Percentiles rank a stretch among this genome's conserved stretches.
Evolutionary conservation across 768 basidiomycete species (phyloP).

Genomic region (Trametes coccinea): DNA sequence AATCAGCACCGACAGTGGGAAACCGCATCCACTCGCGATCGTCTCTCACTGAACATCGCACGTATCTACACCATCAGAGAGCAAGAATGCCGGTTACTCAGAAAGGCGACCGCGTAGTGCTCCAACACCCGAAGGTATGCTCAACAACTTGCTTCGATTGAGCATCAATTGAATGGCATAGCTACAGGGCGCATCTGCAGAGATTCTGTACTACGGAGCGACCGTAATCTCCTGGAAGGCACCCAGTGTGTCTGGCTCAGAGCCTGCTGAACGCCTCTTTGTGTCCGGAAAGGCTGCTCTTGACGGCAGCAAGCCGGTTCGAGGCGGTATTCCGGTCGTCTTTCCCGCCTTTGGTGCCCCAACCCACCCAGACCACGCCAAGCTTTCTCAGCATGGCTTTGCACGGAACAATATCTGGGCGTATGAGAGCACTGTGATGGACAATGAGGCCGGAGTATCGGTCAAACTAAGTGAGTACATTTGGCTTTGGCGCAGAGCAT

Average conservation of each 20-base stretch:
- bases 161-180: background rate
- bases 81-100: conserved; percentile 57
- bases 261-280: conserved; percentile 70
- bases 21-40: background rate
- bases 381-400: conserved; percentile 87
- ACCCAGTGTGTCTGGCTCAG: conserved; percentile 35
- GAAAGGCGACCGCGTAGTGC: conserved; percentile 43
- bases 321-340: conserved; percentile 59
- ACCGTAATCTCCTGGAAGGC: conserved; percentile 87
- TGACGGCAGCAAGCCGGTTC: conserved; percentile 78
- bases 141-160: background rate
- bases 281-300: conserved; percentile 76
- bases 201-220: conserved; percentile 79
- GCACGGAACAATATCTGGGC: conserved; percentile 79
- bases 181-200: conserved; percentile 60
- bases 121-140: conserved; percentile 65
- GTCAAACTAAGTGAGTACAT: conserved; percentile 67
- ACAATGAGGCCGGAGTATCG: conserved; percentile 72
- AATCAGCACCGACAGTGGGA: background rate
- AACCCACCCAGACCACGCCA: conserved; percentile 65
- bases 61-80: background rate
- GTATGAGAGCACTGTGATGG: conserved; percentile 61
- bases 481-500: too few relatives aligned
- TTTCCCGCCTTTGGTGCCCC: conserved; percentile 93
- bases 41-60: background rate